These are phyloP conservation scores for Cladophialophora carrionii DNA, from an alignment of 2,329 filamentous ascomycete species.

Conservation along the genomic window DNA sequence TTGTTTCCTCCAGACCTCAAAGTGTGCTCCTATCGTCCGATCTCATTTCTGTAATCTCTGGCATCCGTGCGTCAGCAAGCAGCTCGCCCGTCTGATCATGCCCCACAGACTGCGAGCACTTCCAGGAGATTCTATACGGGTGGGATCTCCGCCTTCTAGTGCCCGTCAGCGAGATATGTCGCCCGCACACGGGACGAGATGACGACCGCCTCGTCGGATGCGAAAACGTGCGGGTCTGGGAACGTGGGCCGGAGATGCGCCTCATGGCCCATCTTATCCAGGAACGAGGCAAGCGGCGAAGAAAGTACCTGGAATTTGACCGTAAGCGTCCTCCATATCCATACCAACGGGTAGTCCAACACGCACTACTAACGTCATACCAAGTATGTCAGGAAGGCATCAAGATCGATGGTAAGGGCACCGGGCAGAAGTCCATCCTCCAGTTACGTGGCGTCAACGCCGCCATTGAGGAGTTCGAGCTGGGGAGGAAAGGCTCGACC, in stretches of 20 bases:
- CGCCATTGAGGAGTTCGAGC: constrained; percentile 10
- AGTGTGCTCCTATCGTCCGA: not conserved
- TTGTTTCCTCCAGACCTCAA: not conserved
- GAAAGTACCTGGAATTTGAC: constrained; percentile 24
- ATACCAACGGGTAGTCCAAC: not conserved
- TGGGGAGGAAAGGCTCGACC: constrained; percentile 9
- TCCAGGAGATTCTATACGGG: constrained; percentile 17
- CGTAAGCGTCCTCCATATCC: constrained; percentile 6
- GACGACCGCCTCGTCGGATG: constrained; percentile 18
- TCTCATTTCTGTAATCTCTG: not conserved
- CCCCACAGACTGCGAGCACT: constrained; percentile 14
- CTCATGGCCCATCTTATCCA: constrained; percentile 20
- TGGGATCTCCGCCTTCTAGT: constrained; percentile 15
- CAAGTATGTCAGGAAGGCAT: constrained; percentile 18
- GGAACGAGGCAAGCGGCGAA: constrained; percentile 15
- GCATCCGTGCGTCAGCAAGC: not conserved
- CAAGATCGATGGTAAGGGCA: constrained; percentile 19
- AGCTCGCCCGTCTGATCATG: not conserved
- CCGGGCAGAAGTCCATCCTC: constrained; percentile 7
- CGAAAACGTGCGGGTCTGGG: constrained; percentile 21
- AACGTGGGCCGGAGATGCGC: constrained; percentile 13
- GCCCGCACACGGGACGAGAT: constrained; percentile 8
- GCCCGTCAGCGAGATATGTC: constrained; percentile 20
- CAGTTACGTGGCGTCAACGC: constrained; percentile 12
- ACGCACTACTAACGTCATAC: not conserved